Evolutionary conservation across 2,329 filamentous ascomycete species (phyloP).

Genomic region (Fulvia fulva): DNA sequence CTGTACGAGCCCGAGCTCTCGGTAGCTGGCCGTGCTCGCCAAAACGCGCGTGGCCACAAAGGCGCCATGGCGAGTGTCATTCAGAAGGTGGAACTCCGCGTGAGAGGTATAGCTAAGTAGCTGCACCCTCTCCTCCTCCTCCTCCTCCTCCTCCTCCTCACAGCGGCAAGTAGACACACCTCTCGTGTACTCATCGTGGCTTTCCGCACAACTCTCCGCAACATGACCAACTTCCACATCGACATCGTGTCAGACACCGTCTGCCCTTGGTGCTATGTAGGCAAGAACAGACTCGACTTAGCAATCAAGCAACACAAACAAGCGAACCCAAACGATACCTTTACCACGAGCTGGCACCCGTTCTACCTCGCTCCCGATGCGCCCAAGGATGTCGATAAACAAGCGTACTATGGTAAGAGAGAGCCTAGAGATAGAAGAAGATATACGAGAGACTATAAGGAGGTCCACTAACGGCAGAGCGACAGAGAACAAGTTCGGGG

Average conservation of each 20-base stretch:
- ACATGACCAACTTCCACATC: conserved; percentile 72
- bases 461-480: too few species aligned
- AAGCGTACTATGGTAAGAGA: conserved; percentile 57
- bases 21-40: not conserved
- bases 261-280: conserved; percentile 74
- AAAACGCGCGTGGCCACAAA: not conserved
- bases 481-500: conserved; percentile 61
- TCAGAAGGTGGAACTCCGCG: not conserved
- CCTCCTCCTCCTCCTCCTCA: not conserved
- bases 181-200: conserved; percentile 17
- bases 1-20: too few species aligned
- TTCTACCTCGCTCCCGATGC: conserved; percentile 73
- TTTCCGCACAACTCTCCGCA: conserved; percentile 29
- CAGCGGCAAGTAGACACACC: not conserved
- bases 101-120: not conserved
- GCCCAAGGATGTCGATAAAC: conserved; percentile 52
- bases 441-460: too few species aligned
- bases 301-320: conserved; percentile 61
- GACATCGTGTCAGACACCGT: conserved; percentile 78
- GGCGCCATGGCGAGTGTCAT: not conserved
- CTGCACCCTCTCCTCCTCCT: too few species aligned
- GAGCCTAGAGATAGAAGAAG: too few species aligned
- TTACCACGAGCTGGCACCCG: conserved; percentile 69
- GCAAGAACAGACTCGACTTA: conserved; percentile 68
- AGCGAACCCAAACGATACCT: conserved; percentile 62